These are phyloP conservation scores for Penicillium pancosmium DNA, from an alignment of 495 filamentous ascomycete genomes.

Conservation along the genomic window DNA sequence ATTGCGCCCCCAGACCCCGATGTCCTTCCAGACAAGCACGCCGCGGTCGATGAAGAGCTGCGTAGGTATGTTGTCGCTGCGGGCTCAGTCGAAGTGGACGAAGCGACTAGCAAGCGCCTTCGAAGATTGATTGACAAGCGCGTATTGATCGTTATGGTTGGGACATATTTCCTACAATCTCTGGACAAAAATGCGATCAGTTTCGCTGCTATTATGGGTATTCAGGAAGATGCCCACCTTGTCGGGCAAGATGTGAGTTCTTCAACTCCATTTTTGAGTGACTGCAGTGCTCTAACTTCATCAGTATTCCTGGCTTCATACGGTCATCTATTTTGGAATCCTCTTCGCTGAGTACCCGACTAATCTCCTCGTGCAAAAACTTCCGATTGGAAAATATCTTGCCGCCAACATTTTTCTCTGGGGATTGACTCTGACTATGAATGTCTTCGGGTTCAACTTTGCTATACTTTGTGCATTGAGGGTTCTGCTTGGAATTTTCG, in stretches of 20 bases:
- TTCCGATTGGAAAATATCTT: conserved; percentile 55
- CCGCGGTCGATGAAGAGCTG: conserved; percentile 4
- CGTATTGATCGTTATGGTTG: conserved; percentile 37
- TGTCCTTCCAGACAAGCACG: background rate
- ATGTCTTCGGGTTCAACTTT: conserved; percentile 55
- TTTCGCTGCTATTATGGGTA: conserved; percentile 62
- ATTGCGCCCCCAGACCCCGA: conserved; percentile 1
- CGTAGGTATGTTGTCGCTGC: conserved; percentile 3
- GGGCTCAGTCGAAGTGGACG: conserved; percentile 36
- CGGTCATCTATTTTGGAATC: conserved; percentile 41
- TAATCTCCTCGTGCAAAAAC: conserved; percentile 45
- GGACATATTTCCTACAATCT: conserved; percentile 60
- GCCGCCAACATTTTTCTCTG: conserved; percentile 56
- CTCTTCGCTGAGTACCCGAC: conserved; percentile 47
- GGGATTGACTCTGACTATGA: conserved; percentile 50
- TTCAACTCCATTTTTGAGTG: background rate
- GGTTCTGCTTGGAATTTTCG: conserved; percentile 61
- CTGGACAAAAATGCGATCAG: conserved; percentile 63
- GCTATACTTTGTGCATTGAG: conserved; percentile 49
- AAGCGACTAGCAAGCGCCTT: conserved; percentile 46
- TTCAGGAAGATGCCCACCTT: conserved; percentile 46
- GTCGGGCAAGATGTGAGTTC: conserved; percentile 39
- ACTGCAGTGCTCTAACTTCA: background rate
- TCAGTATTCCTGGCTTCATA: conserved; percentile 43
- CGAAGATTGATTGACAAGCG: conserved; percentile 44